Conservation (phyloP, 805 yeast species). For the Nakazawaea pomicola region DNA sequence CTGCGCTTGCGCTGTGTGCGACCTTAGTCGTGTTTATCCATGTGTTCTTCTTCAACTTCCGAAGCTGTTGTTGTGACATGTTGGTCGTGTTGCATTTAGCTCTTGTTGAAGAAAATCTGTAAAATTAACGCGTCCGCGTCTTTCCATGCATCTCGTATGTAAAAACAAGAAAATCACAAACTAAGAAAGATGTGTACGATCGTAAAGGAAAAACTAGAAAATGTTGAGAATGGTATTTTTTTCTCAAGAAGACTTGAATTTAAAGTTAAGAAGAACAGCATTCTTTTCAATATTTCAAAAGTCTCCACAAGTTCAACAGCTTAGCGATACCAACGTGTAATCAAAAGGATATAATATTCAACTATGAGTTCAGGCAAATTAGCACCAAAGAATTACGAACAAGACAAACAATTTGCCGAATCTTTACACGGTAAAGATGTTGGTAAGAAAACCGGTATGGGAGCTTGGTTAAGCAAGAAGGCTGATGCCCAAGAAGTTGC, state of each 20-base stretch:
- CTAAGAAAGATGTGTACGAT: not conserved
- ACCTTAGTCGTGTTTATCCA: no score
- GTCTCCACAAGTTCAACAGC: no score
- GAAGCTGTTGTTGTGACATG: no score
- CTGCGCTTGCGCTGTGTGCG: no score
- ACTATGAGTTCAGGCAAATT: conserved; percentile 21
- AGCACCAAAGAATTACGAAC: conserved; percentile 50
- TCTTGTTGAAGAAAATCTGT: no score
- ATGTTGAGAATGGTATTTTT: not conserved
- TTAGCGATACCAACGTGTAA: no score
- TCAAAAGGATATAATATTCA: not conserved
- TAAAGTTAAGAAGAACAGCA: not conserved
- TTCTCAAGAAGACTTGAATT: no score
- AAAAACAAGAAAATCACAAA: not conserved
- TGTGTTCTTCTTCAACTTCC: no score
- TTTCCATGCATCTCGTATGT: not conserved
- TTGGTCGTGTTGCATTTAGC: no score
- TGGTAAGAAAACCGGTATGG: conserved; percentile 61
- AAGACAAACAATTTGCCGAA: conserved; percentile 71
- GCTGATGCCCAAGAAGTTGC: conserved; percentile 79
- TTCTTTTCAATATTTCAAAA: not conserved
- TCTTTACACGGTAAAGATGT: conserved; percentile 79
- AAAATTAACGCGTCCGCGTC: no score
- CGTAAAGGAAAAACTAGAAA: not conserved
- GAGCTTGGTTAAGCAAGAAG: conserved; percentile 75